These are phyloP conservation scores for Phalaenopsis equestris DNA, from an alignment of 106 monocot species.

Conservation along the genomic window DNA sequence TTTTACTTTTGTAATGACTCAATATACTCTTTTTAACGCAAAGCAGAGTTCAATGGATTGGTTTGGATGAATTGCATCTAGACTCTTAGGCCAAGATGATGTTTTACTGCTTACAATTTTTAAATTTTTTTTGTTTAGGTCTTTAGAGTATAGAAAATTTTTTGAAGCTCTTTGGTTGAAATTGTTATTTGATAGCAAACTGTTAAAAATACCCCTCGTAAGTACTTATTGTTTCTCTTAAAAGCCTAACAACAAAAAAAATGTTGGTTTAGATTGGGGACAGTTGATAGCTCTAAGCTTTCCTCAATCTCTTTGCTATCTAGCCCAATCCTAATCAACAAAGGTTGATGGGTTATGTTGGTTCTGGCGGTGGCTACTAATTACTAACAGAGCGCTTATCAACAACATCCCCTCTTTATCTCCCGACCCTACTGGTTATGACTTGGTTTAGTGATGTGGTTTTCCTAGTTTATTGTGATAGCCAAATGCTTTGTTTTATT, in stretches of 20 bases:
- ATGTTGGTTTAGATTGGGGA: neutral
- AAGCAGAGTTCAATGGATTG: neutral
- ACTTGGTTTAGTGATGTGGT: neutral
- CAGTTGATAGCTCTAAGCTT: neutral
- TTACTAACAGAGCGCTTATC: neutral
- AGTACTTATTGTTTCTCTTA: too few relatives aligned
- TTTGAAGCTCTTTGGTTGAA: too few relatives aligned
- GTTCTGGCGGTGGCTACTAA: neutral
- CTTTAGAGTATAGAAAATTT: too few relatives aligned
- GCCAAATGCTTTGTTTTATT: neutral
- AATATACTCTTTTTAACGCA: neutral
- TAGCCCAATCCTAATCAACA: neutral
- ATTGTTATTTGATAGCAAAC: too few relatives aligned
- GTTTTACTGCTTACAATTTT: neutral
- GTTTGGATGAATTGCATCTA: neutral
- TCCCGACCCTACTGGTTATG: neutral
- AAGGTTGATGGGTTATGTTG: neutral
- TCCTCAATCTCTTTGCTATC: neutral
- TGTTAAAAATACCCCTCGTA: too few relatives aligned
- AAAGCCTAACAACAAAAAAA: neutral
- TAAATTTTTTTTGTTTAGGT: neutral
- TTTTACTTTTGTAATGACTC: neutral
- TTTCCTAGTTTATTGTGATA: neutral
- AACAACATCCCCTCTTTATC: neutral
- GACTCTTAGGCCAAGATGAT: neutral